Percentiles rank a stretch among this genome's conserved stretches.
These are phyloP conservation scores for Cornus suecica DNA, from an alignment of 148 eudicot genomes.

Conservation along the genomic window DNA sequence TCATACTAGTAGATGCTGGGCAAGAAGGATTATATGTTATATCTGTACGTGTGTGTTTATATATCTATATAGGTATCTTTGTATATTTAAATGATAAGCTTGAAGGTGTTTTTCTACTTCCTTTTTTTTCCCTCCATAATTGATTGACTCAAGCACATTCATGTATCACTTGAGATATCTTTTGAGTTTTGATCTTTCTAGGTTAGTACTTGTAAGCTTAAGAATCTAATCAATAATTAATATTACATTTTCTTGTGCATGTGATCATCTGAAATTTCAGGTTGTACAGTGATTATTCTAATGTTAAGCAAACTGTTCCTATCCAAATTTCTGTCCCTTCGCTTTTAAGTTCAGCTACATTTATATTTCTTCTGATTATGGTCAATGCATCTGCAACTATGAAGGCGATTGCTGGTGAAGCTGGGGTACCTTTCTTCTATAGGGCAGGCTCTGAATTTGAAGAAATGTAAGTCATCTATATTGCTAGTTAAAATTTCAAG, in stretches of 20 bases:
- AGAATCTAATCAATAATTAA: not conserved
- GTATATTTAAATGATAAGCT: too few species aligned
- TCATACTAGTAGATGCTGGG: not conserved
- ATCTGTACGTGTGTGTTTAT: not conserved
- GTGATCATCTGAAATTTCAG: not conserved
- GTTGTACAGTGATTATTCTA: not conserved
- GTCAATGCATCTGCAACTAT: slow-evolving; percentile 19
- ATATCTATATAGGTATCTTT: too few species aligned
- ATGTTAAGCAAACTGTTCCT: not conserved
- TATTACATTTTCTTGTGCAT: not conserved
- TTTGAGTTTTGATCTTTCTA: not conserved
- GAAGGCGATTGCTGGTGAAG: slow-evolving; percentile 99
- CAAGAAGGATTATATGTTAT: not conserved
- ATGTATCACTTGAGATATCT: not conserved
- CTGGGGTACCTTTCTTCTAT: slow-evolving; percentile 98
- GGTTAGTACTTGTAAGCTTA: not conserved
- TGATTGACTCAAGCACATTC: not conserved
- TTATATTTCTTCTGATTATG: slow-evolving; percentile 10
- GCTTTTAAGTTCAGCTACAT: not conserved
- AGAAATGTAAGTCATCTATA: slow-evolving; percentile 70
- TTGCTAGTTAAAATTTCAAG: not conserved
- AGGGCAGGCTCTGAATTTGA: slow-evolving; percentile 99
- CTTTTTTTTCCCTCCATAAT: not conserved
- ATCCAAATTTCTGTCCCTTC: not conserved
- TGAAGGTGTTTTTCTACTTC: not conserved